These are phyloP conservation scores for Aquilaria agallochum DNA, from an alignment of 441 rosid species.

Conservation along the genomic window DNA sequence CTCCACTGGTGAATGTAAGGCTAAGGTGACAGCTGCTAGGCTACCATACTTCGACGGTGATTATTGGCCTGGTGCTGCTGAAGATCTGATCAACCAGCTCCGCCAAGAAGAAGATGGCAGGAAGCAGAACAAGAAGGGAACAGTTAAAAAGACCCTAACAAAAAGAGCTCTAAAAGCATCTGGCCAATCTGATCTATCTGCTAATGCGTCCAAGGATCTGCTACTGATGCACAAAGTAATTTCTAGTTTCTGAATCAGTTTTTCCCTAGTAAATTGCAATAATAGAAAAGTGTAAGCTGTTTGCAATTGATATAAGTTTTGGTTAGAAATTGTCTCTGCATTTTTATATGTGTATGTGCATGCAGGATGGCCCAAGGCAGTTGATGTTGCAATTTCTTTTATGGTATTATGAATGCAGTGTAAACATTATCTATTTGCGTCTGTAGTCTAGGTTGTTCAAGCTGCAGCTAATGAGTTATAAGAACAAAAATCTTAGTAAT, in stretches of 20 bases:
- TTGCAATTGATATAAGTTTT: too few species aligned
- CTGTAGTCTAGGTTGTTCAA: too few species aligned
- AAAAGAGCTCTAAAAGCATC: slow-evolving; percentile 98
- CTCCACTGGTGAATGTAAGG: slow-evolving; percentile 81
- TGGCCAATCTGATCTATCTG: slow-evolving; percentile 95
- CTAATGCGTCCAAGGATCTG: slow-evolving; percentile 94
- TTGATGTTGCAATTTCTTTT: too few species aligned
- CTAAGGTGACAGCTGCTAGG: slow-evolving; percentile 97
- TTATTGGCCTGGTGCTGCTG: slow-evolving; percentile 99
- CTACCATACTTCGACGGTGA: slow-evolving; percentile 99
- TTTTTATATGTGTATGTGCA: too few species aligned
- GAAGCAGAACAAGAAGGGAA: slow-evolving; percentile 90
- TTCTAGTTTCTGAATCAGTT: slow-evolving; percentile 15
- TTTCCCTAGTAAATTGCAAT: too few species aligned
- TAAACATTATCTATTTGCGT: too few species aligned
- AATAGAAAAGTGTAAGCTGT: too few species aligned
- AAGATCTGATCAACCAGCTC: slow-evolving; percentile 91
- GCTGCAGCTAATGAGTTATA: too few species aligned
- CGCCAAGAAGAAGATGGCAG: slow-evolving; percentile 97
- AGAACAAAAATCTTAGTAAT: too few species aligned
- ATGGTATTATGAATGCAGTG: too few species aligned
- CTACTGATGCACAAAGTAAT: slow-evolving; percentile 93
- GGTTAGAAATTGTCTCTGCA: too few species aligned
- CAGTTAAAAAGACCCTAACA: slow-evolving; percentile 76
- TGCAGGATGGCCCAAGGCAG: too few species aligned